A percentile compares a stretch with the other conserved stretches of the same genome.
These are phyloP conservation scores for Podila horticola DNA, from an alignment of 192 early-diverging fungal genomes.

Conservation along the genomic window DNA sequence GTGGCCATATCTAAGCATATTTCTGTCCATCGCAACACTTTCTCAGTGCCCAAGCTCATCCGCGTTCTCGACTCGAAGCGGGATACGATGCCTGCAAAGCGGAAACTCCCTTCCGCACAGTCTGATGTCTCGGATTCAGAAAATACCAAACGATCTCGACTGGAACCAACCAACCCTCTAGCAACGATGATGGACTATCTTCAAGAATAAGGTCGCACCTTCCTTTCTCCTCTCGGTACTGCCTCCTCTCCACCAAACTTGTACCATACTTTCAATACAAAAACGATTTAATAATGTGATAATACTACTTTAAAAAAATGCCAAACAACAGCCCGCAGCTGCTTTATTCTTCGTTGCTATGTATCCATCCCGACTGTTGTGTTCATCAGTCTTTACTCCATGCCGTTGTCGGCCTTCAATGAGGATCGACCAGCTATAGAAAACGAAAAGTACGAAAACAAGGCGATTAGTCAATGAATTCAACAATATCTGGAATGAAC, in stretches of 20 bases:
- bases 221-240: too few relatives aligned
- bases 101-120: not conserved
- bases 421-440: constrained; percentile 42
- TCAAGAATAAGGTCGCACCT: too few relatives aligned
- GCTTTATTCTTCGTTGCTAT: not conserved
- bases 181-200: too few relatives aligned
- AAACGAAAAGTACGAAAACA: not conserved
- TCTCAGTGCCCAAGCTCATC: constrained; percentile 26
- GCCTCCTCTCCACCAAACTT: too few relatives aligned
- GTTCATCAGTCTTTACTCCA: constrained; percentile 26
- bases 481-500: not conserved
- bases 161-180: too few relatives aligned
- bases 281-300: too few relatives aligned
- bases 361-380: not conserved
- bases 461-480: not conserved
- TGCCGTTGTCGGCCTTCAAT: constrained; percentile 43
- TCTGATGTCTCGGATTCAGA: not conserved
- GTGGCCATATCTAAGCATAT: not conserved
- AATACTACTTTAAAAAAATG: too few relatives aligned
- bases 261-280: too few relatives aligned
- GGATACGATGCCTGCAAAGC: constrained; percentile 10
- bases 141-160: not conserved
- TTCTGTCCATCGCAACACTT: not conserved
- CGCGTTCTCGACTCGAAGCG: constrained; percentile 15
- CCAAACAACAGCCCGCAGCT: too few relatives aligned